Conservation (phyloP, 495 filamentous ascomycete genomes). For the Talaromyces thailandensis region DNA sequence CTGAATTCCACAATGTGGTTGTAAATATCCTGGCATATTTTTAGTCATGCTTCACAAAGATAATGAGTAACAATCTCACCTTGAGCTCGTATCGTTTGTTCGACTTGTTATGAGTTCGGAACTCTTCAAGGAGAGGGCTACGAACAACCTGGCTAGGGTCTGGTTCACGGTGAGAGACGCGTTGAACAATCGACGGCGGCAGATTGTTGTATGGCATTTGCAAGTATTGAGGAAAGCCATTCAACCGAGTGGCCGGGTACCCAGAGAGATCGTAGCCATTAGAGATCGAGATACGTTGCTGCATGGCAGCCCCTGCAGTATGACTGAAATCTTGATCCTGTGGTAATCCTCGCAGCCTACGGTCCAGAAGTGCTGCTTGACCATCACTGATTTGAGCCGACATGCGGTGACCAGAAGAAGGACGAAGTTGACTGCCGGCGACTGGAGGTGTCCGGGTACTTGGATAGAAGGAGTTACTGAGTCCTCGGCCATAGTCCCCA, state of each 20-base stretch:
- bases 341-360: conserved; percentile 38
- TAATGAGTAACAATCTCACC: conserved; percentile 29
- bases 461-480: conserved; percentile 52
- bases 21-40: conserved; percentile 63
- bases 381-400: conserved; percentile 25
- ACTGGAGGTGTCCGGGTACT: conserved; percentile 38
- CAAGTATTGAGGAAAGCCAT: conserved; percentile 24
- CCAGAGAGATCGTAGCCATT: conserved; percentile 30
- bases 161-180: conserved; percentile 50
- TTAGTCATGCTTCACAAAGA: conserved; percentile 7
- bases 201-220: conserved; percentile 27
- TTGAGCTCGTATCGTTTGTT: conserved; percentile 80
- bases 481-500: conserved; percentile 42
- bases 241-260: conserved; percentile 27
- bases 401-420: conserved; percentile 26
- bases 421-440: conserved; percentile 32
- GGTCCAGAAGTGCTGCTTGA: conserved; percentile 34
- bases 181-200: conserved; percentile 32
- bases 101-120: conserved; percentile 63
- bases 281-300: conserved; percentile 31
- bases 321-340: conserved; percentile 39
- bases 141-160: conserved; percentile 56
- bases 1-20: conserved; percentile 87
- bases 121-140: conserved; percentile 71
- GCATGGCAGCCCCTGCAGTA: conserved; percentile 20